phyloP scores from a whole-genome alignment of 1,284 basidiomycete genomes.

The Cutaneotrichosporon dermatis region DNA sequence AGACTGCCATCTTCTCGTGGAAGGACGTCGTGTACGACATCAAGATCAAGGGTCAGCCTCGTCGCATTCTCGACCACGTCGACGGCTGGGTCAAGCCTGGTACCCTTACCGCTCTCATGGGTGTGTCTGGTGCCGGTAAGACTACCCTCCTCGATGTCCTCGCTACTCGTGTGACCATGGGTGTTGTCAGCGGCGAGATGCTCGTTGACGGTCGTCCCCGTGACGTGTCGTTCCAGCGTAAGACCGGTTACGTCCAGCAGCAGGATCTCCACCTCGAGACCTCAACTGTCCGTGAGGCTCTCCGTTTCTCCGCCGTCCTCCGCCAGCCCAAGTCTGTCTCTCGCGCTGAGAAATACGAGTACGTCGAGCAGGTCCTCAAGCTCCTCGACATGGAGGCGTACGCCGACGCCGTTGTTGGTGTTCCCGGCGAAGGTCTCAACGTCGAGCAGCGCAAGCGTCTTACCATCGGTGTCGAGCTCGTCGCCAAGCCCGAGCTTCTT shows the following conservation, averaged over 20 bases:
- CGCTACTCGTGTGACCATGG: slow-evolving; percentile 71
- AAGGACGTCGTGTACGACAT: slow-evolving; percentile 58
- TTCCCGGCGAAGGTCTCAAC: slow-evolving; percentile 48
- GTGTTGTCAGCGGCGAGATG: slow-evolving; percentile 71
- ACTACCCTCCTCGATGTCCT: slow-evolving; percentile 79
- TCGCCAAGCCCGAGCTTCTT: slow-evolving; percentile 44
- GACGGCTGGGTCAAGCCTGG: slow-evolving; percentile 79
- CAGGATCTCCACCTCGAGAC: slow-evolving; percentile 71
- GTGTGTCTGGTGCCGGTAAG: slow-evolving; percentile 68
- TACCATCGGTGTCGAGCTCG: slow-evolving; percentile 66
- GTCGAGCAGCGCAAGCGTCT: slow-evolving; percentile 44
- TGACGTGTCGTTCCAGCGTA: slow-evolving; percentile 62
- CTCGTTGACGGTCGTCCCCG: slow-evolving; percentile 71
- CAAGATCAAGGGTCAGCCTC: slow-evolving; percentile 56
- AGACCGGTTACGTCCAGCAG: slow-evolving; percentile 69
- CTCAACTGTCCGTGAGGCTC: slow-evolving; percentile 71
- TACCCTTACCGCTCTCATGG: slow-evolving; percentile 64
- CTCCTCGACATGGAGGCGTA: slow-evolving; percentile 25
- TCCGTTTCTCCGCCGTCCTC: slow-evolving; percentile 74
- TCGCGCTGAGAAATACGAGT: slow-evolving; percentile 39
- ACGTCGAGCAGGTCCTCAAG: slow-evolving; percentile 48
- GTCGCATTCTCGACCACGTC: slow-evolving; percentile 68
- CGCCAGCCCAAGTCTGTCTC: slow-evolving; percentile 69
- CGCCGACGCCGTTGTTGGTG: slow-evolving; percentile 42
- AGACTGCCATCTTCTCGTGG: slow-evolving; percentile 51